phyloP scores from a whole-genome alignment of 2,329 filamentous ascomycete genomes.

The Chaetomium olivaceum region DNA sequence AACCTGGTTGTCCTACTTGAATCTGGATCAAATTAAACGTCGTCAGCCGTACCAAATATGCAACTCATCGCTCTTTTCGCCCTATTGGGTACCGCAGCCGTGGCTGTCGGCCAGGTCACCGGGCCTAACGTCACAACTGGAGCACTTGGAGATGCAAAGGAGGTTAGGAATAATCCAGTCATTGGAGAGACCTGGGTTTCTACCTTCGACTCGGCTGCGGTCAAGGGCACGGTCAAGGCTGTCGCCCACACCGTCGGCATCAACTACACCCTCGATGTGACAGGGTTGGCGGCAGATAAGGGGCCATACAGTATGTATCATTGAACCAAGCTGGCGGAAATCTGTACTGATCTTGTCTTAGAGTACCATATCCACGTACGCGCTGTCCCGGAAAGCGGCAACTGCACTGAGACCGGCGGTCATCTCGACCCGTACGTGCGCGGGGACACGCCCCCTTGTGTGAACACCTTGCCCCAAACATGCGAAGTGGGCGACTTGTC shows the following conservation, averaged over 20 bases:
- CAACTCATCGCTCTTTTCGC: slow-evolving; percentile 6
- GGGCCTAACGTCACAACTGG: slow-evolving; percentile 26
- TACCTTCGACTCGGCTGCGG: slow-evolving; percentile 27
- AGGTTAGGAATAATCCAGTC: slow-evolving; percentile 32
- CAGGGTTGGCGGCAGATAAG: slow-evolving; percentile 28
- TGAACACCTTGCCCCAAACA: slow-evolving; percentile 48
- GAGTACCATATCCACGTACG: slow-evolving; percentile 59
- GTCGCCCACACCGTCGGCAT: slow-evolving; percentile 28
- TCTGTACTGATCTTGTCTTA: slow-evolving; percentile 27
- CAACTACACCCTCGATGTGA: slow-evolving; percentile 33
- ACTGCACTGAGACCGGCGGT: slow-evolving; percentile 54
- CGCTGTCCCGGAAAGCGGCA: slow-evolving; percentile 54
- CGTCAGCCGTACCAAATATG: not conserved
- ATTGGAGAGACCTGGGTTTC: slow-evolving; percentile 32
- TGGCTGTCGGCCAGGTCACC: slow-evolving; percentile 22
- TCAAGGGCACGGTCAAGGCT: slow-evolving; percentile 32
- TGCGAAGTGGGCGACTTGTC: slow-evolving; percentile 63
- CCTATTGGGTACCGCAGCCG: slow-evolving; percentile 24
- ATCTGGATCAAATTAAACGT: not conserved
- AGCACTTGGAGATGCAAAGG: slow-evolving; percentile 31
- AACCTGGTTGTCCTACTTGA: not conserved
- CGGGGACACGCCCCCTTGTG: slow-evolving; percentile 51
- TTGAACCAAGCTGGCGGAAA: not conserved
- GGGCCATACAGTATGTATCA: slow-evolving; percentile 31
- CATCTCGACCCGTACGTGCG: slow-evolving; percentile 60